Evolutionary conservation across 2,329 filamentous ascomycete species (phyloP), one percentile per base, ranked within the genome.

Genomic region (Capronia coronata): DNA sequence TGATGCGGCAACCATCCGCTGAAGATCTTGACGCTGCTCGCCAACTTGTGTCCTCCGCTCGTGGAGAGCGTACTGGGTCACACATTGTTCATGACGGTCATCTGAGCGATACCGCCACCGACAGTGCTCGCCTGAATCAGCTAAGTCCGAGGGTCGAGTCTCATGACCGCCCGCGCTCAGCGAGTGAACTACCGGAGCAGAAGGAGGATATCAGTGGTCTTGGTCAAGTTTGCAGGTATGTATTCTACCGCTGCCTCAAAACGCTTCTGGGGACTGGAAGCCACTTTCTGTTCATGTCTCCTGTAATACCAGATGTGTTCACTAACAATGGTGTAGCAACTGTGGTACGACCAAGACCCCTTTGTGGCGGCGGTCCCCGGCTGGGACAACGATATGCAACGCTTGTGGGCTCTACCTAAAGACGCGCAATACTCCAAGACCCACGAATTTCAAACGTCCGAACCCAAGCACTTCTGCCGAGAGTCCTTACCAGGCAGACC

Each of bases 331-430:
- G 9, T 54, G 46, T 58, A 98, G 93, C 66, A 98, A 98, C 69
- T 98, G 93, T 66, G 85, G 84, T 50, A 97, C 93, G 13, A 96
- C 89, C 45, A 83, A 86, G 66, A 98, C 93, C 40, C 93, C 93
- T 19, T 71, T 98, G 30, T 98, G 93, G 93, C 82, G 93, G 65
- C 81, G 93, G 63, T 95, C 91, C 13, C 91, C 91, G 0, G 83
- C 90, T 62, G 93, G 93, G 23, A 86, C 88, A 47, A 96, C 89
- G 22, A 97, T 98, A 52, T 98, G 93, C 71, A 98, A 98, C 69
- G 93, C 93, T 4, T 98, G 93, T 64, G 93, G 93, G 35, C 76
- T 98, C 13, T 98, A 98, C 67, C 75, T 87, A 55, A 97, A 97
- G 68, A 90, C 91, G 8, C 82, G 93, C 59, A 97, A 97, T 65